Evolutionary conservation across 2,329 filamentous ascomycete species (phyloP).

Genomic region (Lomentospora prolificans): DNA sequence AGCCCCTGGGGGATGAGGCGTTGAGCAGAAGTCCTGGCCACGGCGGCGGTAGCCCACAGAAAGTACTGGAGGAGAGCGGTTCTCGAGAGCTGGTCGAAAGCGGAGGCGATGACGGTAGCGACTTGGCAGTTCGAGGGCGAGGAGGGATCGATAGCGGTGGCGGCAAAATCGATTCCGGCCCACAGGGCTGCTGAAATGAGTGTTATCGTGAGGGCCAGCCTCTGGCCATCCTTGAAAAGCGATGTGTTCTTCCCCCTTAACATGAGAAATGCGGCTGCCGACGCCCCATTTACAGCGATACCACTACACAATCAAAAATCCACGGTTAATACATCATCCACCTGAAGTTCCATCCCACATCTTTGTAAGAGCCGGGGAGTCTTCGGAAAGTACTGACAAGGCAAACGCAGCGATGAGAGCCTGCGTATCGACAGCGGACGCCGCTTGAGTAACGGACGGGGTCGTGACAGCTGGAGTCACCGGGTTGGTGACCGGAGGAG

Average conservation of each 20-base stretch:
- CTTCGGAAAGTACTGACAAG: constrained; percentile 33
- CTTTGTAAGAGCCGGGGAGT: background rate
- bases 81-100: constrained; percentile 48
- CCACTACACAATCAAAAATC: constrained; percentile 26
- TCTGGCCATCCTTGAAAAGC: constrained; percentile 47
- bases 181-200: constrained; percentile 41
- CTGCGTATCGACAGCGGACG: constrained; percentile 32
- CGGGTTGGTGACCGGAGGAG: constrained; percentile 6
- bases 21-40: constrained; percentile 25
- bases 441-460: constrained; percentile 26
- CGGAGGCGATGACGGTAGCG: constrained; percentile 38
- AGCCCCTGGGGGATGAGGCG: constrained; percentile 34
- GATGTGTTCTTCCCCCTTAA: constrained; percentile 37
- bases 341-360: background rate
- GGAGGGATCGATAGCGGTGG: constrained; percentile 34
- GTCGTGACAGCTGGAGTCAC: constrained; percentile 2
- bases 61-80: constrained; percentile 44
- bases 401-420: constrained; percentile 43
- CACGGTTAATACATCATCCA: background rate
- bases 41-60: constrained; percentile 37
- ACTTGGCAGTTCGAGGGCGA: constrained; percentile 39
- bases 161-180: constrained; percentile 41
- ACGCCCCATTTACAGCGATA: constrained; percentile 42
- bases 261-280: constrained; percentile 34
- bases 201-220: constrained; percentile 53